Base-by-base conservation (phyloP, 2,329 filamentous ascomycete species). In the Dothistroma septosporum region DNA sequence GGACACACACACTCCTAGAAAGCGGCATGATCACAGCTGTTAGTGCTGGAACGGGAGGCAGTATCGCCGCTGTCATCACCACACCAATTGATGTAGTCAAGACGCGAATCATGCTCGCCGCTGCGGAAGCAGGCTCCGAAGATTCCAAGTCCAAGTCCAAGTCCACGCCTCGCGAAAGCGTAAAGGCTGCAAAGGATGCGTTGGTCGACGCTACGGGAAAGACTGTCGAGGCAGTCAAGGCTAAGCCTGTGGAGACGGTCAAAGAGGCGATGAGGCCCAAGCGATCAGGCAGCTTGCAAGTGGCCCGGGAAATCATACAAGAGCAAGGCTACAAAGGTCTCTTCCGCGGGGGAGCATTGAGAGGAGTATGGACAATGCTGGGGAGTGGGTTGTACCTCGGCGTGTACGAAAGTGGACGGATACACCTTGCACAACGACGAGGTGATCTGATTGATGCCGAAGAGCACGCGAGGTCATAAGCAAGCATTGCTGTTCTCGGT, bases 81-180 rank as follows among this genome's bases (percentile, higher is more conserved):
- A 96, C 92, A 55, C 92, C 92, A 0, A 85, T 92, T 58, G 92
- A 96, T 74, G 91, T 96, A 10, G 84, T 96, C 24, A 96, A 96
- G 79, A 96, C 92, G 65, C 79, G 90, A 54, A 89, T 96, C 76
- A 96, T 96, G 92, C 79, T 96, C 28, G 81, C 83, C 32, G 86
- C 86, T 1, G 80, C 78, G 14, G 73, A 77, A 22, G 64, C 63
- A 21, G 63, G 63, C 19, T 31, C 28, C 32, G 35, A 53, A 2
- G 57, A 56, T 50, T 49, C 53, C 21, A 59, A 59, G 31, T 52
- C 61, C 6, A 59, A 56, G 48, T 49, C 53, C 21, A 59, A 59
- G 31, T 52, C 61, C 6, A 59, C 56, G 5, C 48, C 59, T 32
- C 58, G 49, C 2, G 61, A 63, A 24, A 62, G 61, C 41, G 57